Evolutionary conservation across 2,329 filamentous ascomycete species (phyloP).

Genomic region (Colletotrichum sojae): DNA sequence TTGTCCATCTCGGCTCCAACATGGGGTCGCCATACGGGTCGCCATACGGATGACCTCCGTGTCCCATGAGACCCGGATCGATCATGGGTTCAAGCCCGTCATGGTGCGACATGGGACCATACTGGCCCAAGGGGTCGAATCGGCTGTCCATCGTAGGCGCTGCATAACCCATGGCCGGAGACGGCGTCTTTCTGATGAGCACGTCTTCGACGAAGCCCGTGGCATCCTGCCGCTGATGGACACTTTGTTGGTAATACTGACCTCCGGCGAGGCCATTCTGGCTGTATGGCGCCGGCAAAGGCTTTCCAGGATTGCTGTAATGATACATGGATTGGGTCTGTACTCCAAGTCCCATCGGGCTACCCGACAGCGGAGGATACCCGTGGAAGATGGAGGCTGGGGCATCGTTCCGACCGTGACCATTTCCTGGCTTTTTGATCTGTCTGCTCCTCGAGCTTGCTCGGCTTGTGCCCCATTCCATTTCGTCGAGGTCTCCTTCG

Average conservation of each 20-base stretch:
- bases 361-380: slow-evolving; percentile 33
- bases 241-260: slow-evolving; percentile 56
- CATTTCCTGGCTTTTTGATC: slow-evolving; percentile 48
- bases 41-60: slow-evolving; percentile 37
- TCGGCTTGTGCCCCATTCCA: slow-evolving; percentile 55
- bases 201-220: slow-evolving; percentile 48
- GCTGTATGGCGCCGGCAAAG: slow-evolving; percentile 55
- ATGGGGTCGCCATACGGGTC: slow-evolving; percentile 36
- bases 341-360: slow-evolving; percentile 38
- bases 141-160: slow-evolving; percentile 35
- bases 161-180: slow-evolving; percentile 46
- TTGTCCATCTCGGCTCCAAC: slow-evolving; percentile 37
- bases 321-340: slow-evolving; percentile 41
- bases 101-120: slow-evolving; percentile 36
- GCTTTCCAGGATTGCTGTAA: slow-evolving; percentile 46
- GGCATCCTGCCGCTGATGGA: slow-evolving; percentile 45
- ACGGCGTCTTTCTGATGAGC: slow-evolving; percentile 52
- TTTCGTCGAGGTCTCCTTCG: slow-evolving; percentile 62
- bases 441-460: slow-evolving; percentile 48
- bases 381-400: slow-evolving; percentile 42
- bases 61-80: slow-evolving; percentile 38
- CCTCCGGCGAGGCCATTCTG: slow-evolving; percentile 45
- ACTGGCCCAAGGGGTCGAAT: slow-evolving; percentile 40
- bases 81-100: slow-evolving; percentile 43
- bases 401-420: slow-evolving; percentile 49